Evolutionary conservation across 805 yeast genomes (phyloP).

Genomic region (Metschnikowia amazonensis): DNA sequence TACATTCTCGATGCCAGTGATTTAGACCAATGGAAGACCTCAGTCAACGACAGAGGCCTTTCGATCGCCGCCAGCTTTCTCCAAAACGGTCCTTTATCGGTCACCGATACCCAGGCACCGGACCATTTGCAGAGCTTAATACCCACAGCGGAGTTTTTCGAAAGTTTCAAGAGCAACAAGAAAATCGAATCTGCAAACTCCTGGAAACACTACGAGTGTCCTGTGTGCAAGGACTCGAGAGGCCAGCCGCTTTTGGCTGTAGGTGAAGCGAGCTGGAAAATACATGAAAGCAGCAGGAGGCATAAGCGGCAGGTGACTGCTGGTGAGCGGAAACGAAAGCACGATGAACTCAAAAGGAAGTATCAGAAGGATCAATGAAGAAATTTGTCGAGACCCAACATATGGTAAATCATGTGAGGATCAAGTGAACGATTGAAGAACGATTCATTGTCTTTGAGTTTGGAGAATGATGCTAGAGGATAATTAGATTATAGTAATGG

Average conservation of each 20-base stretch:
- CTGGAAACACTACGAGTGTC: slow-evolving; percentile 72
- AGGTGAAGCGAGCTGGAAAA: slow-evolving; percentile 67
- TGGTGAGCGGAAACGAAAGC: slow-evolving; percentile 49
- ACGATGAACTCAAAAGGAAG: slow-evolving; percentile 40
- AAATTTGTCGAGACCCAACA: not conserved
- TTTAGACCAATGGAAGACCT: slow-evolving; percentile 52
- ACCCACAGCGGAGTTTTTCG: slow-evolving; percentile 23
- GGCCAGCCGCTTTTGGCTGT: slow-evolving; percentile 60
- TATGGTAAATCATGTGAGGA: no score
- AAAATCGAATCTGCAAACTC: slow-evolving; percentile 29
- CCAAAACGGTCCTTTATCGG: slow-evolving; percentile 24
- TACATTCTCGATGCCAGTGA: slow-evolving; percentile 77
- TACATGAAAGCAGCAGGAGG: slow-evolving; percentile 63
- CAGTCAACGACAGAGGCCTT: slow-evolving; percentile 56
- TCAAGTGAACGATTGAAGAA: no score
- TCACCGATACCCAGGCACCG: slow-evolving; percentile 28
- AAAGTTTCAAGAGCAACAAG: slow-evolving; percentile 36
- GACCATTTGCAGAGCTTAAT: slow-evolving; percentile 21
- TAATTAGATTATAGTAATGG: no score
- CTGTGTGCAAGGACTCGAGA: slow-evolving; percentile 54
- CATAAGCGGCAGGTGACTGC: slow-evolving; percentile 55
- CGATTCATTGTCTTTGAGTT: no score
- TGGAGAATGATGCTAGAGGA: no score
- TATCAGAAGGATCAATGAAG: slow-evolving; percentile 12
- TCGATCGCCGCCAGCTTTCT: slow-evolving; percentile 42